These are phyloP conservation scores for Phialophora expanda DNA, from an alignment of 2,329 filamentous ascomycete genomes.

Conservation along the genomic window DNA sequence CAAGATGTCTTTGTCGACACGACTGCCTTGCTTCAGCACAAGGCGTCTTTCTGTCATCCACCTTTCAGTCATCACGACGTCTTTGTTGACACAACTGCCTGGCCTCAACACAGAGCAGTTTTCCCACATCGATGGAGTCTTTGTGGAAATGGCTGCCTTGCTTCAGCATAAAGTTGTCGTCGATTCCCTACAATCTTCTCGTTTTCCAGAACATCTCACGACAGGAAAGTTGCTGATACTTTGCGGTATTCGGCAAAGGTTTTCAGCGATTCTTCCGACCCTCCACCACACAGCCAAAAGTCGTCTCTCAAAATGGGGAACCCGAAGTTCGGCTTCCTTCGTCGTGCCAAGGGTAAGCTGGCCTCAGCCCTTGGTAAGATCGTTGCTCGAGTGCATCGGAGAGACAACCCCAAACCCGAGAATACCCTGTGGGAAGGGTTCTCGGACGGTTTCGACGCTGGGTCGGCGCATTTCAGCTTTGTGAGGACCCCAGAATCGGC, in stretches of 20 bases:
- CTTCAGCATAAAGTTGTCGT: neutral
- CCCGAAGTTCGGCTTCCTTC: neutral
- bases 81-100: neutral
- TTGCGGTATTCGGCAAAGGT: neutral
- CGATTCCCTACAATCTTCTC: neutral
- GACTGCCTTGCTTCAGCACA: neutral
- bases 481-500: neutral
- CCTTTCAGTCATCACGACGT: neutral
- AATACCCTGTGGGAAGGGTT: neutral
- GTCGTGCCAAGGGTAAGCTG: neutral
- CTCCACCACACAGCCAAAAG: neutral
- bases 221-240: neutral
- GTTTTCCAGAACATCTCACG: neutral
- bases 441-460: neutral
- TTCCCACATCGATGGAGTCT: neutral
- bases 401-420: neutral
- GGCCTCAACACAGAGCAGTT: neutral
- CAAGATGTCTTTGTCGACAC: neutral
- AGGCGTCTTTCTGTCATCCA: neutral
- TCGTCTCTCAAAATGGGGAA: neutral
- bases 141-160: neutral
- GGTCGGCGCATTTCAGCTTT: neutral
- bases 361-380: neutral
- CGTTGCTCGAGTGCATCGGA: neutral
- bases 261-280: neutral